Base-by-base conservation (phyloP, 202 grass and related monocot species). In the Setaria viridis region DNA sequence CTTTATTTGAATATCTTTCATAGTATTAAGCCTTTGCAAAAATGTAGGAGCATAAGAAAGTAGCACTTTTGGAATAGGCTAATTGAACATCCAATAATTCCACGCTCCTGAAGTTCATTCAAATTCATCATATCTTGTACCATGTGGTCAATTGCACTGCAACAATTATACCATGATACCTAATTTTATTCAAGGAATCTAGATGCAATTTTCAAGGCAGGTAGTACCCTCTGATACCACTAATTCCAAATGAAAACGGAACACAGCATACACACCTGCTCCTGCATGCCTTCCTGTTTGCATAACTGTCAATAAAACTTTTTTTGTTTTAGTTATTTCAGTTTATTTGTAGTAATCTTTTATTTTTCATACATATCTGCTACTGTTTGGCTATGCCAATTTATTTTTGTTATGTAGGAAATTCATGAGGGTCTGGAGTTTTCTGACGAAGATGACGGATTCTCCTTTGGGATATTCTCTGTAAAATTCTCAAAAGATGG, bases 401-500 rank as follows among this genome's bases (percentile, higher is more conserved):
- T 76, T 60, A 2, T 33, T 43, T 56, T 11, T 60, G 67, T 67
- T 71, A 74, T 86, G 35, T 78, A 98, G 95, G 95, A 98, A 74
- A 93, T 95, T 85, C 93, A 98, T 43, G 91, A 98, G 80, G 78
- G 78, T 62, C 88, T 95, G 84, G 90, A 95, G 84, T 85, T 74
- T 91, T 98, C 76, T 21, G 88, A 84, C 7, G 74, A 69, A 55
- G 80, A 72, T 21, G 78, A 87, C 2, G 89, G 56, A 72, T 77
- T 60, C 39, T 62, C 76, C 54, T 94, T 95, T 53, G 89, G 81
- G 67, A 95, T 95, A 95, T 98, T 95, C 85, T 98, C 95, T 47
- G 83, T 98, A 34, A 95, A 98, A 63, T 98, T 94, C 89, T 98
- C 95, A 21, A 90, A 80, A 71, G 95, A 98, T 85, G 95, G 93